Conservation (phyloP, 345 rosid species). For the Citrus australasica region DNA sequence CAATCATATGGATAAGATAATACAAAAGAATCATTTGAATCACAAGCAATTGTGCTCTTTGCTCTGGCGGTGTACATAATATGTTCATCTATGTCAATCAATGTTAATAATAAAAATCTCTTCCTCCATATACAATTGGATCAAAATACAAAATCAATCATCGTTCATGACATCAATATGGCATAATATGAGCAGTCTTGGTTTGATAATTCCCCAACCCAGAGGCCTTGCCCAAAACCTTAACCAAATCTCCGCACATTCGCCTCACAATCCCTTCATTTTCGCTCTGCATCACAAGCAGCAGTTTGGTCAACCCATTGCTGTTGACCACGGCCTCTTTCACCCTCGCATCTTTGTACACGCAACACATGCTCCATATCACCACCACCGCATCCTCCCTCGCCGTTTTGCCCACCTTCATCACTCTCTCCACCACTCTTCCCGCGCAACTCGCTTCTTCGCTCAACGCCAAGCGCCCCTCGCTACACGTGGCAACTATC, state of each 20-base stretch:
- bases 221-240: conserved; percentile 31
- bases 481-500: conserved; percentile 23
- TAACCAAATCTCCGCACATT: conserved; percentile 46
- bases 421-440: conserved; percentile 38
- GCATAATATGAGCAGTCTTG: conserved; percentile 46
- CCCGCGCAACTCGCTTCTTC: conserved; percentile 32
- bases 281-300: conserved; percentile 50
- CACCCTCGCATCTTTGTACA: conserved; percentile 34
- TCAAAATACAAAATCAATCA: not conserved
- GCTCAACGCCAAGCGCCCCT: conserved; percentile 44
- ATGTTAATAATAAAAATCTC: not conserved
- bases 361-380: conserved; percentile 48
- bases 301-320: conserved; percentile 39
- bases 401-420: conserved; percentile 32
- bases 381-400: conserved; percentile 46
- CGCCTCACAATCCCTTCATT: conserved; percentile 34
- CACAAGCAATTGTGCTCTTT: not conserved
- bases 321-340: conserved; percentile 33
- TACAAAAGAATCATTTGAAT: conserved; percentile 4
- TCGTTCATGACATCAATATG: conserved; percentile 22
- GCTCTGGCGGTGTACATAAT: not conserved
- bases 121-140: too few relatives aligned
- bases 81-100: not conserved
- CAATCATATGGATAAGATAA: not conserved
- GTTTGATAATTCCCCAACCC: conserved; percentile 32